phyloP scores from a whole-genome alignment of 2,329 filamentous ascomycete species.

The Xylaria sp. region DNA sequence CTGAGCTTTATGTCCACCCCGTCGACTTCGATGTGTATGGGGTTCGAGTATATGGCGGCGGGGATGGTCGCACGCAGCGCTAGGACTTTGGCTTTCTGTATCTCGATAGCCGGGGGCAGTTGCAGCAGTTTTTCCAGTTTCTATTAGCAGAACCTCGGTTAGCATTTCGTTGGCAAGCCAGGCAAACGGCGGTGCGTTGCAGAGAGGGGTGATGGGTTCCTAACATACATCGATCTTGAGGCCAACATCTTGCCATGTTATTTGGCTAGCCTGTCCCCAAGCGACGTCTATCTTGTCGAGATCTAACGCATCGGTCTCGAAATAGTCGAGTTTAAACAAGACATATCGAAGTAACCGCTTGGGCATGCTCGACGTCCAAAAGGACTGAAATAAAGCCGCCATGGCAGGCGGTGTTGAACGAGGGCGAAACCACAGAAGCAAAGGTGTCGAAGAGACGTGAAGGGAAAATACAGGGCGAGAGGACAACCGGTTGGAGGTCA shows the following conservation, averaged over 20 bases:
- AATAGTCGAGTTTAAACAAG: conserved; percentile 79
- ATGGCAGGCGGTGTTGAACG: conserved; percentile 51
- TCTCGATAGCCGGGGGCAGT: conserved; percentile 72
- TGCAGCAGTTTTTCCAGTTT: conserved; percentile 78
- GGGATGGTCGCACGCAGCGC: conserved; percentile 82
- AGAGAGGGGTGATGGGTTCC: too few relatives aligned
- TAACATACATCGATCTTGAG: conserved; percentile 73
- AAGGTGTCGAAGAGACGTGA: conserved; percentile 1
- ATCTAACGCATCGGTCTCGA: conserved; percentile 87
- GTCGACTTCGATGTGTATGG: conserved; percentile 81
- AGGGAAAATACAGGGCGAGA: conserved; percentile 16
- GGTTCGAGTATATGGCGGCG: conserved; percentile 84
- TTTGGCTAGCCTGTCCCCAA: conserved; percentile 78
- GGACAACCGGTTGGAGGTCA: background rate
- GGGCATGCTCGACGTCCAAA: conserved; percentile 75
- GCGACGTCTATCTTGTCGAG: conserved; percentile 85
- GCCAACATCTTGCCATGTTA: conserved; percentile 87
- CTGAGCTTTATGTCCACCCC: conserved; percentile 76
- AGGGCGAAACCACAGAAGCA: conserved; percentile 5
- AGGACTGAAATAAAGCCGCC: conserved; percentile 73
- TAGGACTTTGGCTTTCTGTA: conserved; percentile 76
- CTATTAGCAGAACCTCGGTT: conserved; percentile 52
- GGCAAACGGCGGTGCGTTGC: background rate
- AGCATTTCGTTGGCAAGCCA: conserved; percentile 27
- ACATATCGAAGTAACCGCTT: conserved; percentile 89